These are phyloP conservation scores for Fusarium anthophilum DNA, from an alignment of 2,329 filamentous ascomycete species.

Conservation along the genomic window DNA sequence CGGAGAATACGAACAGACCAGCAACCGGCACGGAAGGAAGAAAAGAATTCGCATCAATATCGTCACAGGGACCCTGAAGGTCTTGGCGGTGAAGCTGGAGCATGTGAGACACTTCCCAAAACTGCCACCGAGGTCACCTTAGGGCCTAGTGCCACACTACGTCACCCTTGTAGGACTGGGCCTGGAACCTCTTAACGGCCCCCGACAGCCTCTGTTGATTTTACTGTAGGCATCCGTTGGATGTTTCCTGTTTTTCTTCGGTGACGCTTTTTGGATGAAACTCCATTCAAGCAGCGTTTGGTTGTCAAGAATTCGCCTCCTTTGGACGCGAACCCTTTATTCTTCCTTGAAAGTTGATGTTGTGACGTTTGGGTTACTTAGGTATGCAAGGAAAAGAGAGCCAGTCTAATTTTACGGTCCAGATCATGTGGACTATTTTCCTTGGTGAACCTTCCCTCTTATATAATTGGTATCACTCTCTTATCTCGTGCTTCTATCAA, in stretches of 20 bases:
- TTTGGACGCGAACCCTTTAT: not conserved
- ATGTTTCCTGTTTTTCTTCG: slow-evolving; percentile 23
- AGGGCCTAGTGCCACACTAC: slow-evolving; percentile 36
- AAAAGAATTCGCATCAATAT: slow-evolving; percentile 5
- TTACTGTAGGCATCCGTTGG: not conserved
- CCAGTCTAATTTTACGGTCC: not conserved
- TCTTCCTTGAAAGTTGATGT: not conserved
- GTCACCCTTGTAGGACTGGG: slow-evolving; percentile 34
- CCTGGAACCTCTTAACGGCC: slow-evolving; percentile 9
- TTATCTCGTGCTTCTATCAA: slow-evolving; percentile 4
- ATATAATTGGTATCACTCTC: not conserved
- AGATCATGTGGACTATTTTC: slow-evolving; percentile 31
- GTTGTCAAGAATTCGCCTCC: not conserved
- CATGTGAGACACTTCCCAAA: slow-evolving; percentile 42
- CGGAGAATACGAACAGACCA: not conserved
- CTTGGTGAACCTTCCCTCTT: slow-evolving; percentile 6
- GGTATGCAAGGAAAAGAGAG: not conserved
- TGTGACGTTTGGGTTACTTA: slow-evolving; percentile 24
- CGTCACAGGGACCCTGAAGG: slow-evolving; percentile 11
- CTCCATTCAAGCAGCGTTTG: not conserved
- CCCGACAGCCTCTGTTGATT: not conserved
- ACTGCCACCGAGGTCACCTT: slow-evolving; percentile 33
- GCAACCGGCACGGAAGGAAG: slow-evolving; percentile 8
- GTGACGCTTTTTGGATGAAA: slow-evolving; percentile 17
- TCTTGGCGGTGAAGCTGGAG: slow-evolving; percentile 35